A percentile compares a stretch with the other conserved stretches of the same genome.
Conservation (phyloP, 495 filamentous ascomycete genomes). For the Bryoglossum gracile region DNA sequence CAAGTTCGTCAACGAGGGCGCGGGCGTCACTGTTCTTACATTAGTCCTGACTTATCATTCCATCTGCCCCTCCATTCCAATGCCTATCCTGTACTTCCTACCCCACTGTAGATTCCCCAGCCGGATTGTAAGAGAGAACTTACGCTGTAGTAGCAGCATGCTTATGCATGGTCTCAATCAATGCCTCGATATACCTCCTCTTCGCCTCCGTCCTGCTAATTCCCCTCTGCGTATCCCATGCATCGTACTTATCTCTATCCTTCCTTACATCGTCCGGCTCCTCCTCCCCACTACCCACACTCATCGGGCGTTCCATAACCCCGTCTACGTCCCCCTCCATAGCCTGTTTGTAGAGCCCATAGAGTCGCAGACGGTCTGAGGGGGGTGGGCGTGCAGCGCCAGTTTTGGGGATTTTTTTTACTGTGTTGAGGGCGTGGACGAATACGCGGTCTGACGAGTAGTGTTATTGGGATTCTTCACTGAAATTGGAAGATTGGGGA, state of each 20-base stretch:
- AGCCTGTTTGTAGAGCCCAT: constrained; percentile 97
- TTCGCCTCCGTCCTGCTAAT: constrained; percentile 87
- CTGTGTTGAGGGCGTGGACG: constrained; percentile 95
- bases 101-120: background rate
- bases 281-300: constrained; percentile 27
- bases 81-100: background rate
- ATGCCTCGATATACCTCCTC: constrained; percentile 80
- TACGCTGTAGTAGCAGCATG: constrained; percentile 76
- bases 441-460: constrained; percentile 76
- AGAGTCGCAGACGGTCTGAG: constrained; percentile 77
- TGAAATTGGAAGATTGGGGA: background rate
- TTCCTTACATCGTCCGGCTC: constrained; percentile 35
- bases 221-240: constrained; percentile 81
- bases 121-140: constrained; percentile 20
- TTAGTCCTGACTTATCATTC: background rate
- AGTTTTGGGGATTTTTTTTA: constrained; percentile 92
- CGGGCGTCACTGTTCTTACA: constrained; percentile 54
- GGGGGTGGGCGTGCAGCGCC: constrained; percentile 83
- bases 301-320: constrained; percentile 76
- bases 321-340: constrained; percentile 97
- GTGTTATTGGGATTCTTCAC: background rate
- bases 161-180: constrained; percentile 94
- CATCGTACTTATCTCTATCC: constrained; percentile 70
- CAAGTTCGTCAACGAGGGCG: constrained; percentile 85
- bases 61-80: background rate